Base-by-base conservation (phyloP, 352 stramenopile species). In the Globisporangium cylindrosporum region DNA sequence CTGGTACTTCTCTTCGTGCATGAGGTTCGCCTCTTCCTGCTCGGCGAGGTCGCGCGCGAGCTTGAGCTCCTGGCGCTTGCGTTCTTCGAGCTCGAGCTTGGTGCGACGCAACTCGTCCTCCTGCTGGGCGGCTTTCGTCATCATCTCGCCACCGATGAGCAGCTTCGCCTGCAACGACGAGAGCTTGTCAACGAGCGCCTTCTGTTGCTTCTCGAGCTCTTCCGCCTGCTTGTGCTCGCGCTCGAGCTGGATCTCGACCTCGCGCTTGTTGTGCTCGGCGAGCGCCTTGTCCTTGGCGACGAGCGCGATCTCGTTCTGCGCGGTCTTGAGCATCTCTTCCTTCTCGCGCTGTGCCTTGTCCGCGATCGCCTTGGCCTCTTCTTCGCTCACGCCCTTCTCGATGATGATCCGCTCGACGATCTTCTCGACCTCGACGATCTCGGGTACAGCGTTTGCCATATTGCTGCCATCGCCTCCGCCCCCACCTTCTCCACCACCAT, bases 41-140 rank as follows among this genome's bases (percentile, higher is more conserved):
- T 98, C 95, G 0, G 92, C 93, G 54, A 99, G 78, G 64, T 98
- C 92, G 22, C 94, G 87, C 3, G 90, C 93, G n/a, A 99, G 76
- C 46, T 77, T 62, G 10, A 93, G 71, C 65, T 98, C 87, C 64
- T 97, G 88, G 0, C 77, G 77, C 58, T 93, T 94, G n/a, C 89
- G 81, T 41, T 98, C 90, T 62, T 97, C 88, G 3, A 99, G 68
- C 71, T 98, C 94, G 25, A 97, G 79, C 71, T 98, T 92, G 0
- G 94, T 96, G 59, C 92, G 86, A 32, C 97, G 88, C 49, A 99
- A 76, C 32, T 98, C 90, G 56, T 96, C 89, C 75, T 99, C 94
- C 63, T 99, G 97, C 68, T 98, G 93, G 2, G 93, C 90, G 4
- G 96, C 94, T 72, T 97, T 98, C 59, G 92, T 94, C 68, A 98